phyloP scores from a whole-genome alignment of 2,329 filamentous ascomycete species.

The Penicillium digitatum region DNA sequence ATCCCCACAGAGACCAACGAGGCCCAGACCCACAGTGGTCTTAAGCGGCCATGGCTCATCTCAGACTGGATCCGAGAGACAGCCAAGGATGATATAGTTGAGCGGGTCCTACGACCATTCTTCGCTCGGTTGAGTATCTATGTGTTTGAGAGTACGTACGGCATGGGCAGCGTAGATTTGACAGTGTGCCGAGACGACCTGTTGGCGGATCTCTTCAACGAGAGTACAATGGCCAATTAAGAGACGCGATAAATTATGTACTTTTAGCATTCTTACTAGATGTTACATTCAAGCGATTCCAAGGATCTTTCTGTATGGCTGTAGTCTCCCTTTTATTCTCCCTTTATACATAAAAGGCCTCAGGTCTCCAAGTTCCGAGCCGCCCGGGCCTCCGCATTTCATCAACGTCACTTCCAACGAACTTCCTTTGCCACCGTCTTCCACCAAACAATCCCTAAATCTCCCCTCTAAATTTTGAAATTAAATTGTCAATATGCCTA shows the following conservation, averaged over 20 bases:
- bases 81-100: conserved; percentile 61
- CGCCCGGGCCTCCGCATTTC: conserved; percentile 18
- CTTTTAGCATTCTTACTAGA: conserved; percentile 5
- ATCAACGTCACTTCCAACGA: conserved; percentile 20
- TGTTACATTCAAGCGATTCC: conserved; percentile 4
- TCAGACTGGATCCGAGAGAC: conserved; percentile 51
- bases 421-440: conserved; percentile 14
- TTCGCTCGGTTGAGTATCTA: conserved; percentile 89
- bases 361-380: conserved; percentile 12
- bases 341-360: conserved; percentile 2
- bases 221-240: conserved; percentile 55
- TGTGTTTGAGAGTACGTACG: conserved; percentile 88
- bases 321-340: background rate
- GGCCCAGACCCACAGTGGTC: conserved; percentile 20
- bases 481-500: conserved; percentile 13
- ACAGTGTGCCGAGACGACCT: conserved; percentile 61
- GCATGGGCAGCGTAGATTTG: conserved; percentile 67
- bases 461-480: background rate
- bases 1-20: conserved; percentile 30
- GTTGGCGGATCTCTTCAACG: conserved; percentile 74
- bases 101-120: conserved; percentile 78
- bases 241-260: conserved; percentile 6
- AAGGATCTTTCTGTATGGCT: background rate
- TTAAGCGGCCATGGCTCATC: conserved; percentile 42
- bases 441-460: conserved; percentile 2